phyloP scores from a whole-genome alignment of 257 asterid genomes.

The Capsicum rhomboideum region DNA sequence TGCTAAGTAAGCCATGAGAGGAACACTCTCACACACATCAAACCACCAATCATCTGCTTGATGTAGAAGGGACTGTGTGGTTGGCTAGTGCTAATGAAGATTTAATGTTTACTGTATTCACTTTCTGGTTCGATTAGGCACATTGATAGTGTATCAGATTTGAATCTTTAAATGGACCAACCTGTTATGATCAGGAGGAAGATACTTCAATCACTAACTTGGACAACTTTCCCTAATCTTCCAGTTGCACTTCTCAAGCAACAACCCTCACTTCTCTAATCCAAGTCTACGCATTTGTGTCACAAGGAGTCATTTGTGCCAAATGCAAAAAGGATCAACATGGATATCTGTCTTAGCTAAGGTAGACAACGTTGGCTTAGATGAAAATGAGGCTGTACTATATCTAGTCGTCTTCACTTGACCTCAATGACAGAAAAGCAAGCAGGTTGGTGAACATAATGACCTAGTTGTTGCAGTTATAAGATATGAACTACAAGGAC shows the following conservation, averaged over 20 bases:
- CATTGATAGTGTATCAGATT: not conserved
- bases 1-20: not conserved
- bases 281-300: not conserved
- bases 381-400: not conserved
- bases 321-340: not conserved
- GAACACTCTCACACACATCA: not conserved
- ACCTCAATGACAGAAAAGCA: not conserved
- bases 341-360: not conserved
- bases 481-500: not conserved
- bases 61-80: not conserved
- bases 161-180: not conserved
- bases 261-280: not conserved
- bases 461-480: not conserved
- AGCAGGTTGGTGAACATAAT: not conserved
- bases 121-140: not conserved
- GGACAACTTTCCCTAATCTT: not conserved
- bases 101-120: not conserved
- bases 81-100: not conserved
- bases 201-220: not conserved
- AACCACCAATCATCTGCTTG: not conserved
- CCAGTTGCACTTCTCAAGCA: not conserved
- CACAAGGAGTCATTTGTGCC: not conserved
- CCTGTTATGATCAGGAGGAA: not conserved
- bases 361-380: not conserved
- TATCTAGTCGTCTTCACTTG: not conserved